These are phyloP conservation scores for Pseudogymnoascus sp. DNA, from an alignment of 2,329 filamentous ascomycete genomes.

Conservation along the genomic window DNA sequence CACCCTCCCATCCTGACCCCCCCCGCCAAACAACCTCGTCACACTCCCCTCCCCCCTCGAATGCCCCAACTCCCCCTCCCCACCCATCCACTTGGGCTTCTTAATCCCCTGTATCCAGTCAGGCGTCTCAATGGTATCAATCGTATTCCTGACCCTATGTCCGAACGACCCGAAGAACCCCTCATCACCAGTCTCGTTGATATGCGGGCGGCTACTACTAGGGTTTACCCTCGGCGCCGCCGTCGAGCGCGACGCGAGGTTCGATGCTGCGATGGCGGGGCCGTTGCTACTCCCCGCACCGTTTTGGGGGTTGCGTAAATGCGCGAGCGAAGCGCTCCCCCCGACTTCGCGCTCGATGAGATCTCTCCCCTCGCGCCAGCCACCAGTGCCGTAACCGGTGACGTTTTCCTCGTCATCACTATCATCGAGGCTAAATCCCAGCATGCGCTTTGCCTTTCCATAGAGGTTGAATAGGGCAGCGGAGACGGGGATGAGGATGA, in stretches of 20 bases:
- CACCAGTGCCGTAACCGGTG: constrained; percentile 62
- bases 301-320: constrained; percentile 28
- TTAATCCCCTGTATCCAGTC: constrained; percentile 74
- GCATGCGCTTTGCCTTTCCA: constrained; percentile 63
- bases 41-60: constrained; percentile 35
- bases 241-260: constrained; percentile 23
- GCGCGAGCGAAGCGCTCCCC: constrained; percentile 47
- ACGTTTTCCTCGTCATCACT: constrained; percentile 50
- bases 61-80: constrained; percentile 34
- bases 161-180: constrained; percentile 78
- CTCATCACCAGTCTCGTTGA: constrained; percentile 58
- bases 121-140: constrained; percentile 74
- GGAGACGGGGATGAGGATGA: constrained; percentile 76
- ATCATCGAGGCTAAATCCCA: constrained; percentile 71
- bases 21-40: constrained; percentile 50
- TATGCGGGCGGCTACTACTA: not conserved
- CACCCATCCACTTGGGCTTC: constrained; percentile 73
- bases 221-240: constrained; percentile 17
- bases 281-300: constrained; percentile 17
- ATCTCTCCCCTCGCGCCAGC: constrained; percentile 85
- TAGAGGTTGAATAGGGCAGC: constrained; percentile 88
- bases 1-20: constrained; percentile 29
- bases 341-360: constrained; percentile 81
- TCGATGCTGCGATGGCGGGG: constrained; percentile 26
- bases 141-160: constrained; percentile 82